Evolutionary conservation across 2,329 filamentous ascomycete genomes (phyloP), one percentile per base, ranked within the genome.

Genomic region (Blastomyces gilchristii): DNA sequence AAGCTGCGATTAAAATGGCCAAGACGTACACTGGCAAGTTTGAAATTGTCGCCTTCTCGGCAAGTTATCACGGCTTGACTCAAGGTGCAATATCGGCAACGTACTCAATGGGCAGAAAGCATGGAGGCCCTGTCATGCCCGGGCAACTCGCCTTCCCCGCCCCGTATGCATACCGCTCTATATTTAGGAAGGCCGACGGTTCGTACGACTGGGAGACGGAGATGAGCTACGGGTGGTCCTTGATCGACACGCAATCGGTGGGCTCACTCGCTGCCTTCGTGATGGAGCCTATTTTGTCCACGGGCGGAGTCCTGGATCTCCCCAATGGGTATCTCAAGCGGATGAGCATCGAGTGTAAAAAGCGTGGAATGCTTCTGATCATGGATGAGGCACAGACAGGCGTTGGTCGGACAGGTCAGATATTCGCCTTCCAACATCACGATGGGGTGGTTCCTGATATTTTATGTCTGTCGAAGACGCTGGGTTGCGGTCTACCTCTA

Each of bases 171-270:
- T 87, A 87, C 69, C 81, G 85, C 3, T 87, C 85, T 0, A 77
- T 81, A 0, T 88, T 88, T 71, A 79, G 82, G 11, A 79, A 81
- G 45, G 28, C 80, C 0, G 84, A 87, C 65, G 84, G 84, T 0
- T 79, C 79, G 0, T 84, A 88, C 65, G 85, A 88, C 69, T 88
- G 85, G 85, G 77, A 85, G 66, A 81, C 82, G 0, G 86, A 88
- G 69, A 73, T 88, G 16, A 79, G 85, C 12, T 87, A 82, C 67
- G 84, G 83, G 4, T 88, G 83, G 79, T 75, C 76, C 22, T 75
- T 87, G 72, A 76, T 88, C 25, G 85, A 88, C 65, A 76, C 79
- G 54, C 80, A 83, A 62, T 84, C 80, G 0, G 81, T 79, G 63
- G 85, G 85, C 0, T 86, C 84, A 0, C 77, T 88, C 0, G 85